Percentiles rank a stretch among this genome's conserved stretches.
phyloP scores from a whole-genome alignment of 2,329 filamentous ascomycete genomes.

The Furcasterigmium furcatum region DNA sequence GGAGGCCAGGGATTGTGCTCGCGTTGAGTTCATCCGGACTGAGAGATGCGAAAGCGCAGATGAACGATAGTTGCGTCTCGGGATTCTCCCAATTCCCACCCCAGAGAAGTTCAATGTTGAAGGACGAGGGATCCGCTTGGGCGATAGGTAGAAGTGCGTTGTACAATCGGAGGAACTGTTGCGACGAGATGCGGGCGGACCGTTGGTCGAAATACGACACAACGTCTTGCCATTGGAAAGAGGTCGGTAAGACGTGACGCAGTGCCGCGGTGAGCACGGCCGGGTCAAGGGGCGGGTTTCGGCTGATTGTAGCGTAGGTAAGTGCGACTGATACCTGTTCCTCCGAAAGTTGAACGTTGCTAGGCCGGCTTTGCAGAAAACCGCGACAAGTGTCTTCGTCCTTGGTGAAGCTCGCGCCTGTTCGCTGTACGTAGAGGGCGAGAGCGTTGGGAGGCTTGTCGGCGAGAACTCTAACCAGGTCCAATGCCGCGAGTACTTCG shows the following conservation, averaged over 20 bases:
- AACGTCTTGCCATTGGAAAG: slow-evolving; percentile 70
- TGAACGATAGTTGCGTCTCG: slow-evolving; percentile 89
- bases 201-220: slow-evolving; percentile 79
- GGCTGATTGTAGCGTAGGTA: slow-evolving; percentile 61
- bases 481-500: slow-evolving; percentile 67
- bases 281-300: slow-evolving; percentile 50
- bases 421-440: slow-evolving; percentile 67
- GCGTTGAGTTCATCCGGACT: slow-evolving; percentile 76
- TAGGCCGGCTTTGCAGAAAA: slow-evolving; percentile 50
- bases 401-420: slow-evolving; percentile 70
- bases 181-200: slow-evolving; percentile 69
- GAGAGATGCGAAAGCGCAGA: slow-evolving; percentile 80
- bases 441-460: slow-evolving; percentile 55
- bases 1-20: slow-evolving; percentile 77
- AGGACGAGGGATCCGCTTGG: slow-evolving; percentile 49
- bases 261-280: slow-evolving; percentile 58
- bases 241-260: slow-evolving; percentile 56
- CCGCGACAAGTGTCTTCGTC: slow-evolving; percentile 65
- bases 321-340: slow-evolving; percentile 80
- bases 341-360: slow-evolving; percentile 65
- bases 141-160: slow-evolving; percentile 74
- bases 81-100: slow-evolving; percentile 84
- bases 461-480: slow-evolving; percentile 63
- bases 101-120: slow-evolving; percentile 89
- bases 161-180: slow-evolving; percentile 81